Evolutionary conservation across 441 rosid genomes (phyloP).

Genomic region (Gossypium armourianum): DNA sequence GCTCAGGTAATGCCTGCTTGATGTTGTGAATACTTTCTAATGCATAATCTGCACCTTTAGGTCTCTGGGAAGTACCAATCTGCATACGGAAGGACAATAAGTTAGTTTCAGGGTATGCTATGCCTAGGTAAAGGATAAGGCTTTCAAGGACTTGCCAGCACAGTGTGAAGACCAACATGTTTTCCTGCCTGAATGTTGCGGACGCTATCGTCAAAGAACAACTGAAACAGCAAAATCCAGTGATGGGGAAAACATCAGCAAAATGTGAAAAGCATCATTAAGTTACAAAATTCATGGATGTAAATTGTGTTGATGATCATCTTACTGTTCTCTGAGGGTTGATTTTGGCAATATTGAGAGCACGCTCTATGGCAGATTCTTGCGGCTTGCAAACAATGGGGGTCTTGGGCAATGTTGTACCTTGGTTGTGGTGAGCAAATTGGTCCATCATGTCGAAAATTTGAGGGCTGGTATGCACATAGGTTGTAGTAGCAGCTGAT

Average conservation of each 20-base stretch:
- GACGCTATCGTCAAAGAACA: constrained; percentile 85
- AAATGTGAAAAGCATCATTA: not conserved
- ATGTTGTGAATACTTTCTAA: constrained; percentile 82
- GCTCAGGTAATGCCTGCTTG: constrained; percentile 72
- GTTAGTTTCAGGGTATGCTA: not conserved
- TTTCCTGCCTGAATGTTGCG: constrained; percentile 85
- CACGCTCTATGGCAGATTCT: constrained; percentile 53
- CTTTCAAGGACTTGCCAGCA: constrained; percentile 41
- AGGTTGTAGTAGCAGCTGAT: not conserved
- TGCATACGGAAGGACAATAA: constrained; percentile 15
- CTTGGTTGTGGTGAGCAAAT: constrained; percentile 34
- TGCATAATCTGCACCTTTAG: constrained; percentile 79
- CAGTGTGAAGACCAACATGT: constrained; percentile 71
- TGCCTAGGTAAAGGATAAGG: not conserved
- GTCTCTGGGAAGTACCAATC: constrained; percentile 70
- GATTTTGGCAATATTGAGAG: constrained; percentile 59
- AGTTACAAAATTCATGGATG: not conserved
- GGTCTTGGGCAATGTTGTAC: constrained; percentile 43
- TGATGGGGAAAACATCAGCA: not conserved
- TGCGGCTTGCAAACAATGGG: constrained; percentile 82
- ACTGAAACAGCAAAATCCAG: constrained; percentile 30
- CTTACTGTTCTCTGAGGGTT: constrained; percentile 72
- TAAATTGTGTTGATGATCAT: not conserved
- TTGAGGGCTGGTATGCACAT: constrained; percentile 14
- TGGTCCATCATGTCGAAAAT: constrained; percentile 52